Evolutionary conservation across 441 rosid genomes (phyloP), one percentile per base, ranked within the genome.

Genomic region (Bruguiera hainesii): DNA sequence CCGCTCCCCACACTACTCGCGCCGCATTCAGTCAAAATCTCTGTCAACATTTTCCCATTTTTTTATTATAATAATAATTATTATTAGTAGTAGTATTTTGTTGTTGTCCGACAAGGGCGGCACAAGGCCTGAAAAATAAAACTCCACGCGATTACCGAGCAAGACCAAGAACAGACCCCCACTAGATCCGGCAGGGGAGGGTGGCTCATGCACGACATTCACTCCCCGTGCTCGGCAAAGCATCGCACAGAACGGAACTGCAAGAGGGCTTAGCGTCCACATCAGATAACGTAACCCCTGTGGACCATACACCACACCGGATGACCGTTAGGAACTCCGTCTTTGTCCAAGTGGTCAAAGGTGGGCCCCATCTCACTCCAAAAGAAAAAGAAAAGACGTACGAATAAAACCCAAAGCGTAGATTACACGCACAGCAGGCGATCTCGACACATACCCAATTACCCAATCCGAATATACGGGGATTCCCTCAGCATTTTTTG

Each of bases 251-350:
- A 21, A 53, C 13, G 57, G 6, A 53, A 51, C 30, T 48, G 65
- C 68, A 35, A 63, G 79, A 70, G 56, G 70, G 74, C 46, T 71
- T 68, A 66, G 73, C 77, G 66, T 64, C 63, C 66, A 4, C 20
- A 1, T 30, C 23, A 66, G 56, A 51, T n/a, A 62, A 67, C 73
- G 76, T 55, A 63, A 57, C 71, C 64, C 71, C 1, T 1, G 9
- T 6, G 4, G 26, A 52, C 26, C 56, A 20, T 19, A 2, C 56
- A 20, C 11, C 23, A 7, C 79, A 74, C 74, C 69, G 70, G 86
- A 76, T 78, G 70, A 65, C 87, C 84, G 85, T 84, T 80, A 68
- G 87, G 82, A 75, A 61, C 23, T 63, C 79, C 66, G 77, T 78
- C 71, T 13, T 25, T 23, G 64, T 79, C 81, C 18, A 42, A 42